Evolutionary conservation across 371 early-diverging fungal species (phyloP), one percentile per base, ranked within the genome.

Genomic region (Vairimorpha necatrix): DNA sequence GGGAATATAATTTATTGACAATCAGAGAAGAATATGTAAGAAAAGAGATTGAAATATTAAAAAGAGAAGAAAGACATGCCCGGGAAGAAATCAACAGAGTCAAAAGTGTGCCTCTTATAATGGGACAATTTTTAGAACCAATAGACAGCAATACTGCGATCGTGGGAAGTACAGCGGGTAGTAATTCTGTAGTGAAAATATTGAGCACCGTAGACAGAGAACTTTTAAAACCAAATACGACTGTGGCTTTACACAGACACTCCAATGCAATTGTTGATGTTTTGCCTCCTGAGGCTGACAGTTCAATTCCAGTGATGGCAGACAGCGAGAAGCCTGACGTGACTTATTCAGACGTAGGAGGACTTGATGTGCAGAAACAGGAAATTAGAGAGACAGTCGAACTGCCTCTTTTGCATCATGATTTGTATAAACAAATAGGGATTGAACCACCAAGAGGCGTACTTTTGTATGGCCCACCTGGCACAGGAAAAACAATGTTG

Each of bases 51-150:
- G 92, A 92, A 86, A 93, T 94, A 84, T 83, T 99, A 75, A 94
- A 96, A 85, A 88, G 92, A 67, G 98, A 97, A 83, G 88, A 97
- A 70, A 84, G 93, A 33, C 69, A 81, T 88, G 82, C 85, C 34
- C 93, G 94, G 84, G 95, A 95, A 79, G 96, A 98, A 85, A 96
- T 99, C 18, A 94, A 96, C 86, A 88, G 98, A 71, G 96, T 99
- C 80, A 91, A 93, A 84, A 92, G 94, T 22, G 97, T 99, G 18
- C 99, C 99, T 32, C 87, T 99, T 50, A 93, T 97, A 28, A 92
- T 99, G 84, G 98, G 98, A 36, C 97, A 97, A 85, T 99, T 99
- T 86, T 85, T 98, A 58, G 98, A 98, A 84, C 92, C 95, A 36
- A 93, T 98, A 79, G 99, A 97, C 86, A 90, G 91, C 80, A 90